phyloP scores from a whole-genome alignment of 2,329 filamentous ascomycete species.

The Colletotrichum paranaense region DNA sequence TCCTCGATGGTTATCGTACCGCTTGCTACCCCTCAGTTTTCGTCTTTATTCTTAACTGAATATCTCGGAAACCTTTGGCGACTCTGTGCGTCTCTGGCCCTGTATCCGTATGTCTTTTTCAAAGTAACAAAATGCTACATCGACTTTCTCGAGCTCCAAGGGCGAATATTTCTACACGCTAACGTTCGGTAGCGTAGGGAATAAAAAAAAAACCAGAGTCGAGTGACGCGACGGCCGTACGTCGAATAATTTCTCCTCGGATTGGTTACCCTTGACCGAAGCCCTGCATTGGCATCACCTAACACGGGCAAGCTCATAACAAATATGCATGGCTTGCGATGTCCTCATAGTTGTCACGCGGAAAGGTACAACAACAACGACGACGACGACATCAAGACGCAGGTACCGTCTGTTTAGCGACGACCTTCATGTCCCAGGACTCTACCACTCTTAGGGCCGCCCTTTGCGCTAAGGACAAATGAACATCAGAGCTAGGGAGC shows the following conservation, averaged over 20 bases:
- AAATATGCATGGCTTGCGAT: slow-evolving; percentile 9
- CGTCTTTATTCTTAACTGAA: neutral
- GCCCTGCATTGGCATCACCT: neutral
- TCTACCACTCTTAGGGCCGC: slow-evolving; percentile 6
- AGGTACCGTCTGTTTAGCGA: slow-evolving; percentile 5
- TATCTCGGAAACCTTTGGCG: slow-evolving; percentile 1
- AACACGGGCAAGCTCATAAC: neutral
- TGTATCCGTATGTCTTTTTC: neutral
- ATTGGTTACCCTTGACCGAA: neutral
- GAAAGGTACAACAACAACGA: neutral
- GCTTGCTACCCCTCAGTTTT: neutral
- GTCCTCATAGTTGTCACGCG: neutral
- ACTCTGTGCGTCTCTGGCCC: slow-evolving; percentile 16
- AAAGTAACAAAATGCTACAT: neutral
- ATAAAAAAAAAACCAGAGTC: slow-evolving; percentile 2
- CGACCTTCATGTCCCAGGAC: slow-evolving; percentile 11
- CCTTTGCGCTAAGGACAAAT: slow-evolving; percentile 10
- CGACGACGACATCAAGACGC: neutral
- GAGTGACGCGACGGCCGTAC: slow-evolving; percentile 17
- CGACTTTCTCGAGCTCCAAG: neutral
- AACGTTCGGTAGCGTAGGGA: neutral
- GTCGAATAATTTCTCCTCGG: neutral
- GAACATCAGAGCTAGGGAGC: slow-evolving; percentile 20
- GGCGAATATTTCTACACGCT: slow-evolving; percentile 8
- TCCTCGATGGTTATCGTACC: neutral